phyloP scores from a whole-genome alignment of 2,329 filamentous ascomycete species.

The Paraphaeosphaeria minitans region DNA sequence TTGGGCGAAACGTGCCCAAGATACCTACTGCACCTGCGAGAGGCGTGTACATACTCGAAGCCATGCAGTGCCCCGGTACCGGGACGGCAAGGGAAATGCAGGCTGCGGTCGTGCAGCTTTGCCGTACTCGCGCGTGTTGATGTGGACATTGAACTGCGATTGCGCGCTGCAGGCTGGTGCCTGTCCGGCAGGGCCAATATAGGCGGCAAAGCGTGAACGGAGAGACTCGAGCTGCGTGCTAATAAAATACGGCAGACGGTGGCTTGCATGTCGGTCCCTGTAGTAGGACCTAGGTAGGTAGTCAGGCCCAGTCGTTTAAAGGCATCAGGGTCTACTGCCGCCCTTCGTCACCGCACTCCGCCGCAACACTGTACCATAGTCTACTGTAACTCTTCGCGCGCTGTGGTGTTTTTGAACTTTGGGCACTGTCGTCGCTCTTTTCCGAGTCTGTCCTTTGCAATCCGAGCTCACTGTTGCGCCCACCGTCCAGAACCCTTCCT shows the following conservation, averaged over 20 bases:
- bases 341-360: slow-evolving; percentile 10
- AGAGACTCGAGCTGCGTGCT: slow-evolving; percentile 17
- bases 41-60: not conserved
- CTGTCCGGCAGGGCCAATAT: slow-evolving; percentile 5
- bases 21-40: slow-evolving; percentile 8
- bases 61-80: not conserved
- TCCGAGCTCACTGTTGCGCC: not conserved
- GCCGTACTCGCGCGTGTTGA: not conserved
- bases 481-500: not conserved
- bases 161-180: not conserved
- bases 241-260: slow-evolving; percentile 13
- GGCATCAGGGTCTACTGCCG: slow-evolving; percentile 12
- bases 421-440: slow-evolving; percentile 5
- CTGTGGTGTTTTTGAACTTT: slow-evolving; percentile 7
- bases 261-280: slow-evolving; percentile 21
- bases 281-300: no score
- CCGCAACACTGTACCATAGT: slow-evolving; percentile 14
- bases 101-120: not conserved
- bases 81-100: not conserved
- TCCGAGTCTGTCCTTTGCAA: slow-evolving; percentile 15
- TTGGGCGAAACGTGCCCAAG: slow-evolving; percentile 14
- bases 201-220: slow-evolving; percentile 11
- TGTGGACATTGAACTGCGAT: not conserved
- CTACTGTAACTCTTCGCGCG: slow-evolving; percentile 11
- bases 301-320: slow-evolving; percentile 18